phyloP scores from a whole-genome alignment of 176 grass and related monocot species.

The Poa pratensis region DNA sequence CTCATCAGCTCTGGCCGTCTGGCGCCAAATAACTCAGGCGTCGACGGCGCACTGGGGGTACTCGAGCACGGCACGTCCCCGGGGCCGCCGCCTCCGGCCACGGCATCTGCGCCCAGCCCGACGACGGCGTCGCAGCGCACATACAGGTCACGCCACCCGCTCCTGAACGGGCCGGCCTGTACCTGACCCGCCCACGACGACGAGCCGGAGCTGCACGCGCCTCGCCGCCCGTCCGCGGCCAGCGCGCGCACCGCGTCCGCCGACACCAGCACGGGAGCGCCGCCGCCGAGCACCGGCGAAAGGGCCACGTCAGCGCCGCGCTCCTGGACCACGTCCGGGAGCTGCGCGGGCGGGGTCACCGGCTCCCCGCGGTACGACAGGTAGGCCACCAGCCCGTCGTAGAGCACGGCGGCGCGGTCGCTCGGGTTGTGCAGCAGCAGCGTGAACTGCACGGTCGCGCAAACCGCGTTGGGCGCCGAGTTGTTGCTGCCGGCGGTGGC shows the following conservation, averaged over 20 bases:
- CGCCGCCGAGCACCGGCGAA: conserved; percentile 54
- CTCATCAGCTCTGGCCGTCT: background rate
- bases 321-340: conserved; percentile 61
- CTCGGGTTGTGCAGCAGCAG: conserved; percentile 80
- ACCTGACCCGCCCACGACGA: conserved; percentile 66
- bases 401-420: conserved; percentile 53
- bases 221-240: conserved; percentile 50
- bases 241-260: conserved; percentile 50
- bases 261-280: conserved; percentile 56
- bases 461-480: conserved; percentile 2
- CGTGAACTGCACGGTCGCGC: conserved; percentile 53
- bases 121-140: conserved; percentile 61
- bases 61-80: conserved; percentile 58
- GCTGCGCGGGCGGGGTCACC: conserved; percentile 51
- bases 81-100: background rate
- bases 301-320: conserved; percentile 43
- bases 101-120: conserved; percentile 41
- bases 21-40: conserved; percentile 32
- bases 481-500: background rate
- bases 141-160: conserved; percentile 62
- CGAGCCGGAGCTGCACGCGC: conserved; percentile 59
- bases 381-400: conserved; percentile 55
- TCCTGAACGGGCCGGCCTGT: conserved; percentile 61
- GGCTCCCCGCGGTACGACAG: conserved; percentile 60
- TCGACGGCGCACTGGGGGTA: conserved; percentile 68